Evolutionary conservation across 257 asterid species (phyloP).

Genomic region (Craterostigma plantagineum): DNA sequence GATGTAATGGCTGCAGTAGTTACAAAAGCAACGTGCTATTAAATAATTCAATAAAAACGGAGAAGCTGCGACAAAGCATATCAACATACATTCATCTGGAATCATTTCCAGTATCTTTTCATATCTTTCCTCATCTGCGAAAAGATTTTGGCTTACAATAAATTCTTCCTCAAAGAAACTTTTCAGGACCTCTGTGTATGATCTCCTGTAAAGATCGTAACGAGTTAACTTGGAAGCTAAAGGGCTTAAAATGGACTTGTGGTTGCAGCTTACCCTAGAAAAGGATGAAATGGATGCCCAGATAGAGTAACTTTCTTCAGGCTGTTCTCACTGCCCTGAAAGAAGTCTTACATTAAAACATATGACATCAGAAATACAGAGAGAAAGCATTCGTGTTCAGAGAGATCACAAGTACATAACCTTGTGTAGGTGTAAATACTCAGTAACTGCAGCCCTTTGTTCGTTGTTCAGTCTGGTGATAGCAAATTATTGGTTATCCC

Average conservation of each 20-base stretch:
- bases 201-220: constrained; percentile 38
- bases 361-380: constrained; percentile 3
- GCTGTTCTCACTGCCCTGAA: constrained; percentile 78
- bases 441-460: constrained; percentile 71
- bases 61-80: constrained; percentile 4
- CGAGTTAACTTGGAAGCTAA: not conserved
- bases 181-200: constrained; percentile 50
- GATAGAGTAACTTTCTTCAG: constrained; percentile 38
- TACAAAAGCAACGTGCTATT: not conserved
- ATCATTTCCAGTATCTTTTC: constrained; percentile 77
- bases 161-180: constrained; percentile 47
- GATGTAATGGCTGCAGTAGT: constrained; percentile 47
- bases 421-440: constrained; percentile 75
- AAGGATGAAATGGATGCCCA: constrained; percentile 62
- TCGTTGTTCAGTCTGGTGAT: constrained; percentile 63
- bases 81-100: constrained; percentile 67
- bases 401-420: constrained; percentile 16
- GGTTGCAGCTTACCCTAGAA: constrained; percentile 44
- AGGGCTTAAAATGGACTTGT: not conserved
- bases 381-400: constrained; percentile 1
- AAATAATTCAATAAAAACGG: not conserved
- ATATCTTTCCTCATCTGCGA: constrained; percentile 48
- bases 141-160: constrained; percentile 42
- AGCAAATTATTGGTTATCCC: constrained; percentile 3
- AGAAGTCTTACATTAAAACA: constrained; percentile 6